A percentile compares a stretch with the other conserved stretches of the same genome.
These are phyloP conservation scores for Rhizopus stolonifer DNA, from an alignment of 371 early-diverging fungal species.

Conservation along the genomic window DNA sequence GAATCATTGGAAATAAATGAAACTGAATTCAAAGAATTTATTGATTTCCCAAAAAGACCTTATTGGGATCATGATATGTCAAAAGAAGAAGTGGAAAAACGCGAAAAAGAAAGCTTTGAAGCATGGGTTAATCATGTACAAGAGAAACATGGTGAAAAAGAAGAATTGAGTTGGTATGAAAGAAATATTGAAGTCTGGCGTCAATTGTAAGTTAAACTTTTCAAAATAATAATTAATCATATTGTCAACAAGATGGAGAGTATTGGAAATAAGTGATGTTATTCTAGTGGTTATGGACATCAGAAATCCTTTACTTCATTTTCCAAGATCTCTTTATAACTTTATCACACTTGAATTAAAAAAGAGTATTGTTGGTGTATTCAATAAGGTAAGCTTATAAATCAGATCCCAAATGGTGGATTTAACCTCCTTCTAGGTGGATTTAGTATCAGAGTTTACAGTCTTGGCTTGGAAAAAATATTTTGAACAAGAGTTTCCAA, in stretches of 20 bases:
- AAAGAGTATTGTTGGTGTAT: slow-evolving; percentile 79
- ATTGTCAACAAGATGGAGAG: slow-evolving; percentile 84
- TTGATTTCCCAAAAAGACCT: slow-evolving; percentile 86
- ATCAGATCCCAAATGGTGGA: too few relatives aligned
- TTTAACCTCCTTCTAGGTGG: too few relatives aligned
- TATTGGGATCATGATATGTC: slow-evolving; percentile 73
- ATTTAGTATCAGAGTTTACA: slow-evolving; percentile 77
- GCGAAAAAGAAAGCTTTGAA: slow-evolving; percentile 66
- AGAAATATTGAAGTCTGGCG: slow-evolving; percentile 94
- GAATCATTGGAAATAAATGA: slow-evolving; percentile 8
- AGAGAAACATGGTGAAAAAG: slow-evolving; percentile 40
- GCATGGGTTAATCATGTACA: slow-evolving; percentile 67
- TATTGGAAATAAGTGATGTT: slow-evolving; percentile 85
- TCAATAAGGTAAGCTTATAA: slow-evolving; percentile 90
- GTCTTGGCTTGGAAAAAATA: slow-evolving; percentile 80
- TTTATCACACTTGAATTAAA: slow-evolving; percentile 72
- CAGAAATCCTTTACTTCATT: slow-evolving; percentile 91
- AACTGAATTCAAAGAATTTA: slow-evolving; percentile 25
- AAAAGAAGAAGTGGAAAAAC: slow-evolving; percentile 66
- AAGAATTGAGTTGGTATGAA: slow-evolving; percentile 80
- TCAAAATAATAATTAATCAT: too few relatives aligned
- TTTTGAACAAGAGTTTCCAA: slow-evolving; percentile 73
- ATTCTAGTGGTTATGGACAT: slow-evolving; percentile 92
- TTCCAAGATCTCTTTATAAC: slow-evolving; percentile 84
- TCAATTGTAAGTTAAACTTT: slow-evolving; percentile 73